phyloP scores from a whole-genome alignment of 1,284 basidiomycete species.

The Coniophora puteana region DNA sequence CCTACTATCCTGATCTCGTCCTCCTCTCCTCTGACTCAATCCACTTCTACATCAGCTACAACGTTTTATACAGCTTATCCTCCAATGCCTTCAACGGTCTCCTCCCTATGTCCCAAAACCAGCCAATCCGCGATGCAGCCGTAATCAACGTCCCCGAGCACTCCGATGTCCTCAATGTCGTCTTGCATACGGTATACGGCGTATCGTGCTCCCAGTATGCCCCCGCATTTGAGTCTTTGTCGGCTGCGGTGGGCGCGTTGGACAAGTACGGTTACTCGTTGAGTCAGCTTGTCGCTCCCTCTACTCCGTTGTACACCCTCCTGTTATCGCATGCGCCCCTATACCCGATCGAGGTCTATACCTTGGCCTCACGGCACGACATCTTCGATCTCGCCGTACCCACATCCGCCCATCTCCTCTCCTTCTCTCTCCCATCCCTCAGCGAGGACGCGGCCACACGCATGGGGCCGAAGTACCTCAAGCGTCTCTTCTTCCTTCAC shows the following conservation, averaged over 20 bases:
- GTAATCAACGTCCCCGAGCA: not conserved
- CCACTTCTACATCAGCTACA: conserved; percentile 39
- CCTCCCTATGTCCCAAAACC: not conserved
- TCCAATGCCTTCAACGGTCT: conserved; percentile 21
- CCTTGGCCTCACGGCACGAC: conserved; percentile 5
- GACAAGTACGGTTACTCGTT: not conserved
- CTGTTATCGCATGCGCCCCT: conserved; percentile 5
- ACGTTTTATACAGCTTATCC: conserved; percentile 18
- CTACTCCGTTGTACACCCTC: not conserved
- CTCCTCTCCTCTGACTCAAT: conserved; percentile 37
- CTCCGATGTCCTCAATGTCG: not conserved
- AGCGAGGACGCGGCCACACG: conserved; percentile 5
- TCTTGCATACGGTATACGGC: not conserved
- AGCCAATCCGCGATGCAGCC: too few relatives aligned
- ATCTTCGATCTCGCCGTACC: conserved; percentile 7
- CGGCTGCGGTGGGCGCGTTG: not conserved
- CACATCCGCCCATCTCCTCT: conserved; percentile 9
- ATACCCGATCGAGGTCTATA: conserved; percentile 8
- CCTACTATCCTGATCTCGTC: conserved; percentile 35
- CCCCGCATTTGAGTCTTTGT: not conserved
- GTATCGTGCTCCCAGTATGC: not conserved
- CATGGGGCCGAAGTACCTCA: conserved; percentile 9
- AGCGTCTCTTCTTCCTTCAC: conserved; percentile 5
- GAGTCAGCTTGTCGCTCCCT: not conserved
- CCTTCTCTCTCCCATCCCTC: conserved; percentile 1